Evolutionary conservation across 2,329 filamentous ascomycete genomes (phyloP).

Genomic region (Diaporthe ampelina): DNA sequence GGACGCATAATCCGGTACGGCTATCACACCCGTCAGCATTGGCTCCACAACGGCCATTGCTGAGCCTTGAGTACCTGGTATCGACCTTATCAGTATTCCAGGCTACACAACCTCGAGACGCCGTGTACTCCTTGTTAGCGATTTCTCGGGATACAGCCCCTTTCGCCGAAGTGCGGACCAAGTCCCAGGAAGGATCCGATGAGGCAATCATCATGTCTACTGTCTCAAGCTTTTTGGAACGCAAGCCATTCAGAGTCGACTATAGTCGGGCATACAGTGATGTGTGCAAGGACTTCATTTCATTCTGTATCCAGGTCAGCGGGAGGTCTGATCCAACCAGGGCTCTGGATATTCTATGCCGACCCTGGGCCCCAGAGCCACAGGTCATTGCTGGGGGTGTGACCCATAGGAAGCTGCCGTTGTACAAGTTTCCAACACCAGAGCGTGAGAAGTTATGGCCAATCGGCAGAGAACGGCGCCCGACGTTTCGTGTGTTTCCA

Average conservation of each 20-base stretch:
- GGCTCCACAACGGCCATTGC: conserved; percentile 40
- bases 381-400: background rate
- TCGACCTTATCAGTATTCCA: conserved; percentile 51
- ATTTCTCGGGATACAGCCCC: conserved; percentile 52
- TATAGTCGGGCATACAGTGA: conserved; percentile 50
- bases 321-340: conserved; percentile 42
- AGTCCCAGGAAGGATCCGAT: background rate
- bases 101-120: conserved; percentile 48
- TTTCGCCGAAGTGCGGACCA: conserved; percentile 23
- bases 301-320: conserved; percentile 48
- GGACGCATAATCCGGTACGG: background rate
- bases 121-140: conserved; percentile 51
- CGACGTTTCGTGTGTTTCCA: background rate
- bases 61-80: conserved; percentile 54
- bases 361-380: conserved; percentile 51
- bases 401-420: background rate
- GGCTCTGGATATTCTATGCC: conserved; percentile 55
- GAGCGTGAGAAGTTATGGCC: background rate
- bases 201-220: conserved; percentile 35
- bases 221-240: conserved; percentile 44
- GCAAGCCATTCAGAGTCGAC: conserved; percentile 50
- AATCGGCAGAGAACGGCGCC: background rate
- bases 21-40: background rate
- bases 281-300: conserved; percentile 52
- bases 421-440: background rate